Evolutionary conservation across 495 filamentous ascomycete genomes (phyloP), one percentile per base, ranked within the genome.

Genomic region (Aspergillus heteromorphus): DNA sequence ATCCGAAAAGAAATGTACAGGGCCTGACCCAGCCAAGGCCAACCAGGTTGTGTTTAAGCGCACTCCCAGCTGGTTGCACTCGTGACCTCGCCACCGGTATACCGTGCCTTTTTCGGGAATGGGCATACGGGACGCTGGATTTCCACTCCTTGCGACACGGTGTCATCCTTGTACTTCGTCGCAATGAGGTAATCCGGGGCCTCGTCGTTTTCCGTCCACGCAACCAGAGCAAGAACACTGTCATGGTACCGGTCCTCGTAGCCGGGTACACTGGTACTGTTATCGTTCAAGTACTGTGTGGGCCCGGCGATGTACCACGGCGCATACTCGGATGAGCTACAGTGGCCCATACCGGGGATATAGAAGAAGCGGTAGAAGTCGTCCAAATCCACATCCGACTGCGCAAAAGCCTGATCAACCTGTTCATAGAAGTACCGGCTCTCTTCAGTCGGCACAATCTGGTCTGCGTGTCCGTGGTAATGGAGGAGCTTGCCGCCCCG

Each of bases 251-350:
- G 4, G 7, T 27, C 23, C 3, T 27, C n/a, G 59, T 59, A 42
- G 73, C 69, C 8, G 61, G 65, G 55, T 75, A 72, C 7, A 67
- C 49, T 7, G 11, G 10, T 10, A 0, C 1, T 30, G 20, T 0
- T 34, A 29, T 0, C 0, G 3, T 11, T 31, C 41, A 13, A 40
- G 40, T 4, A 20, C 49, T 43, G 40, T 10, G 19, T 43, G 6
- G 40, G 18, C 3, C 40, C 40, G 1, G 40, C 40, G 21, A 43
- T 20, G 40, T 43, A 43, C 40, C 40, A 43, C 7, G 40, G 17
- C 2, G 40, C 40, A n/a, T n/a, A n/a, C n/a, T n/a, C n/a, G n/a
- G 21, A 41, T 40, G 2, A 17, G 18, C 40, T 41, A n/a, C n/a
- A n/a, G n/a, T 41, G 18, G 16, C 20, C 7, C 6, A 57, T 49